Evolutionary conservation across 345 rosid species (phyloP).

Genomic region (Arabis alpina): DNA sequence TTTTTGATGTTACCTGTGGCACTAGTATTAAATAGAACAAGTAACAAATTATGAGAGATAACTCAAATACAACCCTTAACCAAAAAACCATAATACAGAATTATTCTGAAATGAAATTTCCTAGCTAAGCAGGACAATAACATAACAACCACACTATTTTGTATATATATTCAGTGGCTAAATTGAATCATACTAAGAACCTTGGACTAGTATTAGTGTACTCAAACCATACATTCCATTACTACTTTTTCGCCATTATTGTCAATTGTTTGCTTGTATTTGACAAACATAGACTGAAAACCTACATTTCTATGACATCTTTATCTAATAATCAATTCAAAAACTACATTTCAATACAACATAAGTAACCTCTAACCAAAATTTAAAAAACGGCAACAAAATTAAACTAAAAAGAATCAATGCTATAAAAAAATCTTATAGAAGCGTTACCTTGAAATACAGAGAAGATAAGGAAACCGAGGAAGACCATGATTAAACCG

Average conservation of each 20-base stretch:
- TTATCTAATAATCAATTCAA: conserved; percentile 2
- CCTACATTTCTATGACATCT: background rate
- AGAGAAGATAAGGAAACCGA: conserved; percentile 46
- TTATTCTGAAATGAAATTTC: background rate
- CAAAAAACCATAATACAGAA: background rate
- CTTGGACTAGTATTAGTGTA: too few relatives aligned
- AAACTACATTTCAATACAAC: too few relatives aligned
- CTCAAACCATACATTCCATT: background rate
- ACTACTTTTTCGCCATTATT: background rate
- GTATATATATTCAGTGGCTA: background rate
- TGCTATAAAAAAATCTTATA: background rate
- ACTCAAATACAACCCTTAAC: background rate
- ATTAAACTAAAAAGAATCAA: background rate
- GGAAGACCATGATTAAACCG: conserved; percentile 34
- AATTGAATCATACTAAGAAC: too few relatives aligned
- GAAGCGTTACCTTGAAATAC: conserved; percentile 44
- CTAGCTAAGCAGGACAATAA: background rate
- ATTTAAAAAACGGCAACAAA: background rate
- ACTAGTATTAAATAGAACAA: background rate
- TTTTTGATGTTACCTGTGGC: background rate
- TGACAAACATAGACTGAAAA: background rate
- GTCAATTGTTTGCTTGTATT: background rate
- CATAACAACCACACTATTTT: background rate
- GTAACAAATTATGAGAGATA: background rate
- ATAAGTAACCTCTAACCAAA: background rate